Evolutionary conservation across 345 rosid species (phyloP), one percentile per base, ranked within the genome.

Genomic region (Boechera divaricarpa): DNA sequence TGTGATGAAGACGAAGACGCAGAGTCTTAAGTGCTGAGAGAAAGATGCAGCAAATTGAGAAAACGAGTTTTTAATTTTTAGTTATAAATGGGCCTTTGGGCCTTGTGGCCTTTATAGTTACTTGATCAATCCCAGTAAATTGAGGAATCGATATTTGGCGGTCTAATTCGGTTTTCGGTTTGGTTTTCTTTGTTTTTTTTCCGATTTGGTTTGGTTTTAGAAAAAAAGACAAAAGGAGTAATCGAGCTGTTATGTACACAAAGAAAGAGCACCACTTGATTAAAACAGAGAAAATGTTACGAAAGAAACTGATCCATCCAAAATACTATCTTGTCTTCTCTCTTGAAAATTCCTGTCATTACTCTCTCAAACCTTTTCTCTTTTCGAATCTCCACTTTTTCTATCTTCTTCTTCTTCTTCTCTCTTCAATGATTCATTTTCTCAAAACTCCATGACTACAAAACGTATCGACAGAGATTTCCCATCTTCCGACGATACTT

Each of bases 401-500:
- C 36, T 57, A 11, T 11, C 47, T 21, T 10, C 10, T 29, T 13
- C 54, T 48, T 47, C 65, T 56, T 33, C 63, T 48, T 52, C 63
- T 62, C 80, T 67, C 74, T 67, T 68, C 79, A 75, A 76, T 70
- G 15, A 56, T 67, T 74, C 41, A 63, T 10, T 28, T 35, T 67
- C 52, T 18, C 68, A 48, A 6, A 5, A 15, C 39, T 63, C 82
- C 86, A 75, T 89, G 80, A 55, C 79, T 80, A 10, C 83, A 83
- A 55, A 81, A 79, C 83, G 69, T 21, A 7, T 73, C 83, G 69
- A 74, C 72, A 44, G 57, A 42, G 75, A 62, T 42, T 42, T 53
- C 76, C 11, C 75, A 3, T 45, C 88, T 57, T 59, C 92, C 72
- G 89, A 75, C n/a, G 86, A 85, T 63, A 85, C 83, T 26, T 80